Evolutionary conservation across 371 early-diverging fungal genomes (phyloP), one percentile per base, ranked within the genome.

Genomic region (Caulochytrium protostelioides): DNA sequence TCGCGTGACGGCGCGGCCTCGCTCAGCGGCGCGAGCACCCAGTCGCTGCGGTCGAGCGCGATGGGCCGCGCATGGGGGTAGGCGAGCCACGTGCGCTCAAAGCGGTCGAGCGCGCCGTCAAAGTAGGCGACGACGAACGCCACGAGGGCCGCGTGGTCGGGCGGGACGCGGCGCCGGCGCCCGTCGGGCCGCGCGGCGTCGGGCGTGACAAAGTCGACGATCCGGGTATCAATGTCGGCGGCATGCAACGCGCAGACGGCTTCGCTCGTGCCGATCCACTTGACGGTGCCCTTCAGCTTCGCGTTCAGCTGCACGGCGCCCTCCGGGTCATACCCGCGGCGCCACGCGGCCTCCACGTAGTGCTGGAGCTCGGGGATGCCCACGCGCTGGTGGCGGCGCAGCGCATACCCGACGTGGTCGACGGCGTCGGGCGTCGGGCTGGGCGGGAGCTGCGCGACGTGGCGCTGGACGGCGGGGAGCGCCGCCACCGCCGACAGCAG

Each of bases 181-280:
- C 60, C 39, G 10, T 59, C 47, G 15, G 62, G 44, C 1, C 66
- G 58, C 0, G 72, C 75, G 0, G 71, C 60, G n/a, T 70, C 64
- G 12, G 47, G 49, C 39, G 72, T 74, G 34, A 79, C 77, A 27
- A 77, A 78, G 20, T 71, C 55, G 17, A 77, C 59, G 5, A 55
- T 63, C 5, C 25, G 35, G 33, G 38, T 38, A 14, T 6, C 6
- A 32, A 12, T 2, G 37, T 7, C 22, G 30, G 18, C 8, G 14
- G 13, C n/a, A 18, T 24, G 12, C 29, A 23, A 26, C 55, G 27
- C 18, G 31, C 17, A 35, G 45, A 69, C 75, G 0, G 70, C 70
- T 38, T 81, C 81, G 1, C 76, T 72, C 0, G 78, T 64, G 0
- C 81, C 81, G 43, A 81, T 79, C 79, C 79, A 79, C 46, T 75